These are phyloP conservation scores for Cerrena zonata DNA, from an alignment of 1,284 basidiomycete species.

Conservation along the genomic window DNA sequence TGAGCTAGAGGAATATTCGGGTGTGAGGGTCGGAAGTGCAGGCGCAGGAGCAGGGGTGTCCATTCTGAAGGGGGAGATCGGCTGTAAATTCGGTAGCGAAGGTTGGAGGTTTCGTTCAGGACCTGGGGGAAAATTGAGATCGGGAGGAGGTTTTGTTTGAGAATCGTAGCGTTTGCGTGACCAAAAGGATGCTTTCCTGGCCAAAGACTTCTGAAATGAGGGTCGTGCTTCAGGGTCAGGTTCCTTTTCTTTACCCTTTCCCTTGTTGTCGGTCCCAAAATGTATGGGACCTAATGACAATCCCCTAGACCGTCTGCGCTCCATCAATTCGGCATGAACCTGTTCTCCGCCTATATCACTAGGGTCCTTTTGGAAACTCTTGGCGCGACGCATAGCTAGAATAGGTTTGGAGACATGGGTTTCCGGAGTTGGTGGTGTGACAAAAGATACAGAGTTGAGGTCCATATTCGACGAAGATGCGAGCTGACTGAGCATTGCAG, in stretches of 20 bases:
- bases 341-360: constrained; percentile 15
- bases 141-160: constrained; percentile 18
- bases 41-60: constrained; percentile 24
- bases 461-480: constrained; percentile 40
- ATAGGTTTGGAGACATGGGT: constrained; percentile 8
- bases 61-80: constrained; percentile 48
- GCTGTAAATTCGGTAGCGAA: constrained; percentile 43
- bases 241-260: constrained; percentile 37
- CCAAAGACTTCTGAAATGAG: constrained; percentile 32
- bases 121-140: constrained; percentile 17
- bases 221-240: constrained; percentile 9
- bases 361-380: constrained; percentile 41
- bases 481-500: constrained; percentile 38
- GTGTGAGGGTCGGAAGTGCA: constrained; percentile 23
- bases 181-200: constrained; percentile 55
- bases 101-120: constrained; percentile 22
- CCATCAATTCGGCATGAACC: constrained; percentile 25
- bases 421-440: constrained; percentile 19
- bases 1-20: constrained; percentile 20
- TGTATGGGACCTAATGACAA: constrained; percentile 42
- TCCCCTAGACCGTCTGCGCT: constrained; percentile 37
- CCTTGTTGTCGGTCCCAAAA: constrained; percentile 32
- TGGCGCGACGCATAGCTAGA: constrained; percentile 34
- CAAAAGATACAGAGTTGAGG: constrained; percentile 37
- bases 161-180: constrained; percentile 35